Conservation (phyloP, 2,329 filamentous ascomycete genomes). For the Ascochyta lentis region DNA sequence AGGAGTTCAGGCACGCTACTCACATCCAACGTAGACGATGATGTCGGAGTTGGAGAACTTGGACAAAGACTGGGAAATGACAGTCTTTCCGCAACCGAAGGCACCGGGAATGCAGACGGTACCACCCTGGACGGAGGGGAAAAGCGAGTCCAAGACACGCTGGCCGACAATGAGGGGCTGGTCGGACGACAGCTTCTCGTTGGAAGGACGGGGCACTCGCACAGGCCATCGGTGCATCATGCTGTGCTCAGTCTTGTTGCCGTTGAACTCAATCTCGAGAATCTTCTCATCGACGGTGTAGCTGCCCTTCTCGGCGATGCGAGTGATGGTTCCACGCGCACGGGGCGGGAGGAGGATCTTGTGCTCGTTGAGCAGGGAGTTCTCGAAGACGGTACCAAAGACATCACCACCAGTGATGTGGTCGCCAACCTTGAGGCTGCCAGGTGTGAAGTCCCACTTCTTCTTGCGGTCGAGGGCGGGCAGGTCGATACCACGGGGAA, state of each 20-base stretch:
- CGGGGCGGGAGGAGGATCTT: conserved; percentile 91
- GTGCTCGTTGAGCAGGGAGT: conserved; percentile 92
- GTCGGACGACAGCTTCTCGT: conserved; percentile 88
- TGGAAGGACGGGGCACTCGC: conserved; percentile 89
- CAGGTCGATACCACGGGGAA: conserved; percentile 88
- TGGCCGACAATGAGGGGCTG: conserved; percentile 96
- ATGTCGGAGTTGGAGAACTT: conserved; percentile 99
- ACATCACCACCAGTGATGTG: conserved; percentile 96
- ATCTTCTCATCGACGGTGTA: conserved; percentile 96
- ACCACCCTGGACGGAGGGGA: conserved; percentile 94
- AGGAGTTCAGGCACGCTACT: not conserved
- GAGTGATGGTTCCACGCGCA: conserved; percentile 88
- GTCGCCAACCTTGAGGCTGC: conserved; percentile 87
- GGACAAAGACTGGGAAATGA: conserved; percentile 97
- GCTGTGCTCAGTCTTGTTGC: conserved; percentile 88
- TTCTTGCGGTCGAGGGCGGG: conserved; percentile 87
- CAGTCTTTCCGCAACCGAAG: conserved; percentile 98
- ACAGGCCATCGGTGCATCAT: conserved; percentile 99
- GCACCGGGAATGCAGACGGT: conserved; percentile 98
- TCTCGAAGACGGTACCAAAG: conserved; percentile 94
- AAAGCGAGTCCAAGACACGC: conserved; percentile 93
- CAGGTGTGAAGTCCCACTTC: conserved; percentile 95
- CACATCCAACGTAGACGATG: conserved; percentile 90
- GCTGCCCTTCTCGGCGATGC: conserved; percentile 85
- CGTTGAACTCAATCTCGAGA: conserved; percentile 95